Evolutionary conservation across 2,329 filamentous ascomycete species (phyloP), one percentile per base, ranked within the genome.

Genomic region (Botryotinia narcissicola): DNA sequence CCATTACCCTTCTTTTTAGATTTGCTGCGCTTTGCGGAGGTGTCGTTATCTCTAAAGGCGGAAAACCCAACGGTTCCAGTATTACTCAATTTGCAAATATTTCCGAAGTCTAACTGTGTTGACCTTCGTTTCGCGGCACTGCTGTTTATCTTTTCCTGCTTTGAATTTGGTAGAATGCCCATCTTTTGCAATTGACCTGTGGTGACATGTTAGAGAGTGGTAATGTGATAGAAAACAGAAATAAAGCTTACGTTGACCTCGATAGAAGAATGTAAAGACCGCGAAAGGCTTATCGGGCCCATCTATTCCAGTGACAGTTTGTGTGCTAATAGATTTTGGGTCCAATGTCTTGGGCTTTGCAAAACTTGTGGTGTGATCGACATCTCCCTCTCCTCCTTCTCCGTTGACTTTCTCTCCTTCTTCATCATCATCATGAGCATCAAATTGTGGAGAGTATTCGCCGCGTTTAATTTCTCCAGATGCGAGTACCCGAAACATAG

Each of bases 271-370:
- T 42, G 97, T 98, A 82, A 99, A 99, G 14, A 93, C 92, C 6
- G 96, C 96, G 83, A 97, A 99, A 5, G 97, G 96, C 83, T 95
- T 96, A 76, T 98, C 95, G 32, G 95, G 94, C 0, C 94, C 93
- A 82, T 99, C 96, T 75, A 98, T 97, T 29, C 95, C 96, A 14
- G 96, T 98, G n/a, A 99, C 96, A 0, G 96, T 99, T 84, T 99
- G 96, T 4, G 96, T 99, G 81, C 95, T 98, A 81, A 99, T 99
- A 3, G 94, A 94, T 84, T 98, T 98, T 0, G 95, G 95, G 84
- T 98, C 97, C 71, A 98, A 87, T 1, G 94, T 92, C 86, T 98
- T 98, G 22, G 95, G 95, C 84, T 98, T 97, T 16, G 95, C 95
- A 83, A 98, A 98, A 81, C 95, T 97, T 12, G 96, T 98, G 2